Evolutionary conservation across 1,284 basidiomycete species (phyloP), one percentile per base, ranked within the genome.

Genomic region (Pyrrhoderma lamaoense): DNA sequence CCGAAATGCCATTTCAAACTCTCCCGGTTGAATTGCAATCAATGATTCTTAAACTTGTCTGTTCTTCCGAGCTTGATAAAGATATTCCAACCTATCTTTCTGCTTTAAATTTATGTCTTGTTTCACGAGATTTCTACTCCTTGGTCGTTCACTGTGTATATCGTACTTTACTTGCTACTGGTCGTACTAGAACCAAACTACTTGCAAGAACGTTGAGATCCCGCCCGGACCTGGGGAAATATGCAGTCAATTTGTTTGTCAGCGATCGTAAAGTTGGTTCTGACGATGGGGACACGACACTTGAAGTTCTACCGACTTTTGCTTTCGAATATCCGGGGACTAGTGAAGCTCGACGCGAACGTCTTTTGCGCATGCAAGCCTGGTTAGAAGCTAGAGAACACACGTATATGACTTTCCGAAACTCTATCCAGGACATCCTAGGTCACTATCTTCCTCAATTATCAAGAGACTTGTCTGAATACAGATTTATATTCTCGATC

Each of bases 191-290:
- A 25, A 40, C 38, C 2, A 34, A 21, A 1, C 38, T 46, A 9
- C 45, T 54, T n/a, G 22, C 53, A 25, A 43, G 49, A 9, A 54
- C 48, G 11, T 37, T 54, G 23, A 21, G 25, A n/a, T 42, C 22
- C 8, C 45, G 37, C 7, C 49, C 53, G 4, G 42, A 51, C 8
- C 25, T 54, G 9, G 48, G 47, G n/a, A 14, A 18, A 3, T 45
- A 13, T 14, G 39, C 48, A 8, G 8, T 34, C 21, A 45, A 51
- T 13, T 14, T 46, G 8, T 46, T 51, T 40, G 27, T 54, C 14
- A 47, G 47, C 21, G 48, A 51, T 44, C 14, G 36, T 16, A 31
- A 23, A 11, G 27, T 31, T 31, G 11, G 27, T 31, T 5, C 27
- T 11, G 27, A 31, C 5, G 27, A 31, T 5, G 11, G 27, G 27